Evolutionary conservation across 192 early-diverging fungal genomes (phyloP), one percentile per base, ranked within the genome.

Genomic region (Cetraspora pellucida): DNA sequence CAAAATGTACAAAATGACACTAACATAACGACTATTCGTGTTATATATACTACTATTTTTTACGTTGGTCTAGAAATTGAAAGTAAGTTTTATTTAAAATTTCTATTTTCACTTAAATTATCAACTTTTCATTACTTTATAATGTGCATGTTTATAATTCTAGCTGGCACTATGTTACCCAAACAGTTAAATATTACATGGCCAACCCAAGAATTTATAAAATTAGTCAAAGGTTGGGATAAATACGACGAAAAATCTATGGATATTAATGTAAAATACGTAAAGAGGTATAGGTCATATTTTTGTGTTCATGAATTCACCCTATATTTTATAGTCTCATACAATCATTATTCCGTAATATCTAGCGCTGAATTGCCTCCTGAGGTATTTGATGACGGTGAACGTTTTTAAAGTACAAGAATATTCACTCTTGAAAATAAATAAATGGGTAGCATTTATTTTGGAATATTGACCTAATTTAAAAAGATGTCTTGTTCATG

Each of bases 11-110:
- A 37, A 37, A 7, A 37, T 37, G 37, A 6, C 37, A 37, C 37
- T 6, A 7, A 37, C 37, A 37, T 7, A 37, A 7, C 37, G 7
- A 37, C 3, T 37, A 37, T 77, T 25, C 46, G 68, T 3, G 55
- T 57, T 28, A 82, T 95, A 17, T 91, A 89, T 73, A 93, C 92
- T 3, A 92, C 95, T 6, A 89, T 89, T 16, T 97, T 97, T 78
- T 98, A 98, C 78, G 89, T 99, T 80, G 97, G 96, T 2, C 78
- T 99, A 17, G 78, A 83, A 43, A 86, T 96, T 30, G 85, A 87
- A 25, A 88, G 87, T 72, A 79, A 87, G 78, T 82, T 86, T 84
- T 44, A 16, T 28, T 63, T 30, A 55, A 7, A 6, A 25, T 21
- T 19, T 27, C n/a, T 46, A 10, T 49, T 1, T 71, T 52, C 9